Evolutionary conservation across 805 yeast genomes (phyloP), one percentile per base, ranked within the genome.

Genomic region (Ogataea dorogensis): DNA sequence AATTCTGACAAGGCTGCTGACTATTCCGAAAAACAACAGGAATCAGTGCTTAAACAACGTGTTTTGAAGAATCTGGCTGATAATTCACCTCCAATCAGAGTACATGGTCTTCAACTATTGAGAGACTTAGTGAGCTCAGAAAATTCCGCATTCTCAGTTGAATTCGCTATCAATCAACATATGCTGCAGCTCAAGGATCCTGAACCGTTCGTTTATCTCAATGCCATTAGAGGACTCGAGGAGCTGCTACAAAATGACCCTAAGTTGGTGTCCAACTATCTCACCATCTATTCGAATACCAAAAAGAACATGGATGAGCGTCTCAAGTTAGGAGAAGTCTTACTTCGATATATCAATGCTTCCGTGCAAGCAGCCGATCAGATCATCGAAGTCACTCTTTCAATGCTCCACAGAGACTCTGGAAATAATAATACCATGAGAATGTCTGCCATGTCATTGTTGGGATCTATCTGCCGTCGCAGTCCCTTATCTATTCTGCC

Each of bases 151-250:
- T 54, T 86, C 10, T 52, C 71, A 0, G 31, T 73, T 7, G 75
- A 71, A 3, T 71, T 74, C 35, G 91, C 75, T 0, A 58, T 86
- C 18, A 68, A 74, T 12, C 58, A 86, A 10, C 86, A 84, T 53
- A 51, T 84, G 12, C 61, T 68, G 2, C 86, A 82, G 46, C 59
- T 93, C 27, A 71, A 72, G 30, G 94, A 87, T 47, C 69, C 77
- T 0, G 98, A 91, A 41, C 95, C 98, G 0, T 91, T 79, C 56
- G 76, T 93, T 11, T 93, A 86, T 54, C 57, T 93, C 36, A 91
- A 86, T 52, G 83, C 82, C 1, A 85, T 93, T 43, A 86, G 84
- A 51, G 89, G 93, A 0, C 59, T 93, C 17, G 81, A 78, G 28
- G 67, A 73, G 11, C 57, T 88, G 24, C 56, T 83, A n/a, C 28